phyloP scores from a whole-genome alignment of 345 rosid genomes.

The Gossypium ekmanianum region DNA sequence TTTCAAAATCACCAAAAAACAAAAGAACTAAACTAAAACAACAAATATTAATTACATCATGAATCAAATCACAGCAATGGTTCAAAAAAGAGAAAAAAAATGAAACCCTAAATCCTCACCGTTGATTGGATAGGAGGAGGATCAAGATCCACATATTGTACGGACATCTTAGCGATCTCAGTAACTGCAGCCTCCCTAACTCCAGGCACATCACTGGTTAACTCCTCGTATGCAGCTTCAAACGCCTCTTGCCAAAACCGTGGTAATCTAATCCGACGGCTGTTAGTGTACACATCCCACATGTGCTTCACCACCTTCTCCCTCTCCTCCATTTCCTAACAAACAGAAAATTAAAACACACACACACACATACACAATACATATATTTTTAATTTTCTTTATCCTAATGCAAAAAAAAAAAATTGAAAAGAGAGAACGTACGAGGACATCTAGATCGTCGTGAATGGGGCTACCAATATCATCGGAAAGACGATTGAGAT shows the following conservation, averaged over 20 bases:
- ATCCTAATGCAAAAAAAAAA: neutral
- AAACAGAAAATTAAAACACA: neutral
- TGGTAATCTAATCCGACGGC: slow-evolving; percentile 67
- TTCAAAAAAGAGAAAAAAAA: neutral
- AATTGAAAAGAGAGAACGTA: slow-evolving; percentile 23
- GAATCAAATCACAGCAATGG: neutral
- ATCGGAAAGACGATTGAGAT: slow-evolving; percentile 56
- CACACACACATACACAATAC: no score
- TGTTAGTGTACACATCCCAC: slow-evolving; percentile 78
- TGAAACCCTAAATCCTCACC: slow-evolving; percentile 34
- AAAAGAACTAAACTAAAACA: neutral
- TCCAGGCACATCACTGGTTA: slow-evolving; percentile 61
- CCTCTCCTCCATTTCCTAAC: slow-evolving; percentile 81
- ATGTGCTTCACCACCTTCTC: slow-evolving; percentile 84
- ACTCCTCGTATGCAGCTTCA: slow-evolving; percentile 78
- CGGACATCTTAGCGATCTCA: slow-evolving; percentile 85
- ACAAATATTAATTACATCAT: neutral
- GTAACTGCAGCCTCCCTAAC: slow-evolving; percentile 58
- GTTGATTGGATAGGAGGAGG: slow-evolving; percentile 56
- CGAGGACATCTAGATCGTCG: slow-evolving; percentile 71
- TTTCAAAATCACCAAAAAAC: neutral
- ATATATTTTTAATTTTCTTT: neutral
- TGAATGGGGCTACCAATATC: slow-evolving; percentile 45
- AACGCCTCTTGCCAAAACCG: slow-evolving; percentile 79
- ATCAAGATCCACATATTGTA: slow-evolving; percentile 43